Evolutionary conservation across 2,329 filamentous ascomycete species (phyloP).

Genomic region (Sordariomycetes sp.): DNA sequence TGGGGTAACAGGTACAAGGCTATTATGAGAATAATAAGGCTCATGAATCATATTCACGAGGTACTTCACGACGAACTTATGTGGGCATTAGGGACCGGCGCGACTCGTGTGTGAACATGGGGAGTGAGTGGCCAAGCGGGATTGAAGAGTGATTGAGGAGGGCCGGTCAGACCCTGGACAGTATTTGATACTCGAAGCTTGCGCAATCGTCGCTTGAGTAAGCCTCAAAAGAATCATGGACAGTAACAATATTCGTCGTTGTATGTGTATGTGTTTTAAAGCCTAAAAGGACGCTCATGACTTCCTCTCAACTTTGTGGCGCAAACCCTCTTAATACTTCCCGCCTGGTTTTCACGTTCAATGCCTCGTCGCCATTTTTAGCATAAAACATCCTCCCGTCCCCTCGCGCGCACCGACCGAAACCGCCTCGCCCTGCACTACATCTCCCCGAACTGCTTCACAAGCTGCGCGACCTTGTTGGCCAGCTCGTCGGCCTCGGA

Average conservation of each 20-base stretch:
- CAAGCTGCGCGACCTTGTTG: slow-evolving; percentile 66
- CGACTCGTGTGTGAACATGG: neutral
- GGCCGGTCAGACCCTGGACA: no score
- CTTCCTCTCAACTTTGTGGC: neutral
- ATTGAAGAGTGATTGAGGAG: no score
- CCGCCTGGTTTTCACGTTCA: neutral
- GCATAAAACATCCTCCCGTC: neutral
- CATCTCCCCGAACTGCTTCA: slow-evolving; percentile 42
- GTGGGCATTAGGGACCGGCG: neutral
- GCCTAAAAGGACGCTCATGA: neutral
- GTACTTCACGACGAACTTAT: neutral
- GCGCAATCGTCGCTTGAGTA: no score
- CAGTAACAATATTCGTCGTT: neutral
- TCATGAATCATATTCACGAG: neutral
- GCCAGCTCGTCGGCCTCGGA: slow-evolving; percentile 88
- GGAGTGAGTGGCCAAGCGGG: no score
- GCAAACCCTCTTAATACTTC: neutral
- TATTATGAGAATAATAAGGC: neutral
- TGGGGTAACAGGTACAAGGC: neutral
- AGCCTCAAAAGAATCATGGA: neutral
- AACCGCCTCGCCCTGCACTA: neutral
- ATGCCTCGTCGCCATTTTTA: neutral
- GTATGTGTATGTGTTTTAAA: neutral
- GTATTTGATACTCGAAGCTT: no score
- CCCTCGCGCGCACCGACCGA: neutral